Base-by-base conservation (phyloP, 2,329 filamentous ascomycete species). In the Xylariaceae sp. region DNA sequence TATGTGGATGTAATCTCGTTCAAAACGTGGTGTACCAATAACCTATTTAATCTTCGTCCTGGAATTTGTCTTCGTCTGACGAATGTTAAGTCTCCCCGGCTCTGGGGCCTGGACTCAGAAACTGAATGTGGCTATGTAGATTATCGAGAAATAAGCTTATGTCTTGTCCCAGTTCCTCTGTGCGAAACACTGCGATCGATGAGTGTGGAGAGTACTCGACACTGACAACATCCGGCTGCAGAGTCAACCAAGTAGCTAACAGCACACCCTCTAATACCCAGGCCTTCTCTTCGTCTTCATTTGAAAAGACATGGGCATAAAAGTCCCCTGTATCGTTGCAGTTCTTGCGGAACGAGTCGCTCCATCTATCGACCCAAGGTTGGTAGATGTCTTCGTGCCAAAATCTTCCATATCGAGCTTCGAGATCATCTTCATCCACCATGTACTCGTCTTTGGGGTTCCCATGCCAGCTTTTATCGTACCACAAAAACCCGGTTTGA, bases 261-360 rank as follows among this genome's bases (percentile, higher is more conserved):
- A 47, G 12, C 39, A 47, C 5, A 6, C 44, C 44, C 20, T 47
- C 44, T 29, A 43, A 27, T 14, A 43, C 40, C 44, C 44, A 47
- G 7, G 39, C 22, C 12, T 34, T 47, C 17, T 37, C 14, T 6
- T 47, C 39, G 5, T 25, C 27, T 29, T 22, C 12, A 16, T 37
- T 29, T 17, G 40, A 37, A 39, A 42, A 25, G 4, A 21, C 5
- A n/a, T 42, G 27, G 14, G 25, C 16, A 3, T 33, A 10, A 22
- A 22, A 19, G 12, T 22, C 25, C 6, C 39, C 22, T 2, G 25
- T 7, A 10, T 47, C 38, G 5, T 16, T 12, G 20, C 35, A 37
- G 17, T 47, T 37, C 22, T 42, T 25, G 6, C 22, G 12, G n/a
- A 47, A 42, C 1, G 43, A 36, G 12, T 17, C 43, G 8, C 10